Evolutionary conservation across 306 rosid genomes (phyloP).

Genomic region (Castanea sativa): DNA sequence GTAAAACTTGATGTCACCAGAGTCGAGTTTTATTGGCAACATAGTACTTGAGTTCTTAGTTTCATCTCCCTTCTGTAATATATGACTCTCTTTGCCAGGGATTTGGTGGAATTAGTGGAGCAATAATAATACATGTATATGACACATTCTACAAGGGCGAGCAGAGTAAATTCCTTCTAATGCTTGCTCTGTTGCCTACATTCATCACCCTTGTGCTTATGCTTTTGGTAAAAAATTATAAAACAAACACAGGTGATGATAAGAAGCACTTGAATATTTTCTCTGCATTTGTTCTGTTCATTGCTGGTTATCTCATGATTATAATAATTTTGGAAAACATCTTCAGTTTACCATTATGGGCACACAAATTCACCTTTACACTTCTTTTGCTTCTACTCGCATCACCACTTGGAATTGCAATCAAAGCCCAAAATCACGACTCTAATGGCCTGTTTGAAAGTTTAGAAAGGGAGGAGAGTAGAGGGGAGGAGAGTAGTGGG

Average conservation of each 20-base stretch:
- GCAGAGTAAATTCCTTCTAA: constrained; percentile 56
- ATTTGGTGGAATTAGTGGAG: constrained; percentile 87
- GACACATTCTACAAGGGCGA: constrained; percentile 50
- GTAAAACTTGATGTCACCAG: too few relatives aligned
- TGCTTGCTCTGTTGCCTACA: constrained; percentile 73
- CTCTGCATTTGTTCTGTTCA: constrained; percentile 47
- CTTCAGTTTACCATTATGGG: constrained; percentile 47
- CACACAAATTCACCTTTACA: constrained; percentile 21
- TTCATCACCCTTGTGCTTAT: constrained; percentile 41
- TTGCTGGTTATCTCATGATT: constrained; percentile 65
- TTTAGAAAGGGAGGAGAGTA: too few relatives aligned
- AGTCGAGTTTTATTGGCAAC: too few relatives aligned
- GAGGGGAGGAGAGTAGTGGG: too few relatives aligned
- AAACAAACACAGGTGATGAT: constrained; percentile 32
- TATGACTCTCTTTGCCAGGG: constrained; percentile 41
- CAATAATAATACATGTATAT: constrained; percentile 68
- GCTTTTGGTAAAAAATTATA: constrained; percentile 62
- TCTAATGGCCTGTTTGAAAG: too few relatives aligned
- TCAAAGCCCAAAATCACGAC: constrained; percentile 46
- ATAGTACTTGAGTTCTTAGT: too few relatives aligned
- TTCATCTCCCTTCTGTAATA: too few relatives aligned
- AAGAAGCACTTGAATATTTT: constrained; percentile 62
- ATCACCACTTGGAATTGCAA: constrained; percentile 64
- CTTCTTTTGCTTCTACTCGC: constrained; percentile 54
- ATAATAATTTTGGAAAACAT: constrained; percentile 50